A percentile compares a stretch with the other conserved stretches of the same genome.
Evolutionary conservation across 1,284 basidiomycete genomes (phyloP).

Genomic region (Chiua sp.): DNA sequence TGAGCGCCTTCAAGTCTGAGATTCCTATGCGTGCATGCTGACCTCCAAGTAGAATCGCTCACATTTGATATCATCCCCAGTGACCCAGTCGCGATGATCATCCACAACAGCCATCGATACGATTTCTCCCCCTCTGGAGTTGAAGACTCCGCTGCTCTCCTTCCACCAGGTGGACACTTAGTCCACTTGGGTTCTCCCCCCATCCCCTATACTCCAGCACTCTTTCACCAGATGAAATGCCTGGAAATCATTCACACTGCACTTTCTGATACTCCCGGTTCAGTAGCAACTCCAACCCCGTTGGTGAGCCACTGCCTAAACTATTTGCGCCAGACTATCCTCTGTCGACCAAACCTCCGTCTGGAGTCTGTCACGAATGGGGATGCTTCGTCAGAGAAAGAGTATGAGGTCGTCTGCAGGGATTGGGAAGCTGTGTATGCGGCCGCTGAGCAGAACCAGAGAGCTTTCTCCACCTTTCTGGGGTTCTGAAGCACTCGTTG

Average conservation of each 20-base stretch:
- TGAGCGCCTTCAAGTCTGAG: background rate
- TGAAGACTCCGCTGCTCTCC: slow-evolving; percentile 8
- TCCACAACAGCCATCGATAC: slow-evolving; percentile 7
- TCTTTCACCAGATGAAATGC: slow-evolving; percentile 40
- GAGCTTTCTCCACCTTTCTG: background rate
- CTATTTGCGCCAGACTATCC: slow-evolving; percentile 35
- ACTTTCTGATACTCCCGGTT: slow-evolving; percentile 1
- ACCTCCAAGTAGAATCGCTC: background rate
- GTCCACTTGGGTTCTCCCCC: slow-evolving; percentile 14
- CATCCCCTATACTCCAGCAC: slow-evolving; percentile 29
- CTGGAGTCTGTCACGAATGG: slow-evolving; percentile 10
- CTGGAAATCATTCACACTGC: slow-evolving; percentile 26
- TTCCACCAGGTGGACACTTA: slow-evolving; percentile 11
- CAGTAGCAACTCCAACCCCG: slow-evolving; percentile 3
- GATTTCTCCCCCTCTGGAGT: background rate
- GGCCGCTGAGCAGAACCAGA: slow-evolving; percentile 11
- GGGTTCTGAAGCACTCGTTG: background rate
- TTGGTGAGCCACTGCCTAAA: slow-evolving; percentile 36
- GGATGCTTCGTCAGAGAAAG: slow-evolving; percentile 5
- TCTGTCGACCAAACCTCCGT: slow-evolving; percentile 29
- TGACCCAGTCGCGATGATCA: slow-evolving; percentile 5
- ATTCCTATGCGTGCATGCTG: too few relatives aligned
- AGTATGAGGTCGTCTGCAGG: slow-evolving; percentile 16
- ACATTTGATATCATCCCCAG: slow-evolving; percentile 2
- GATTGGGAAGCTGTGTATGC: slow-evolving; percentile 10